These are phyloP conservation scores for Lecanicillium sp. DNA, from an alignment of 2,329 filamentous ascomycete genomes.

Conservation along the genomic window DNA sequence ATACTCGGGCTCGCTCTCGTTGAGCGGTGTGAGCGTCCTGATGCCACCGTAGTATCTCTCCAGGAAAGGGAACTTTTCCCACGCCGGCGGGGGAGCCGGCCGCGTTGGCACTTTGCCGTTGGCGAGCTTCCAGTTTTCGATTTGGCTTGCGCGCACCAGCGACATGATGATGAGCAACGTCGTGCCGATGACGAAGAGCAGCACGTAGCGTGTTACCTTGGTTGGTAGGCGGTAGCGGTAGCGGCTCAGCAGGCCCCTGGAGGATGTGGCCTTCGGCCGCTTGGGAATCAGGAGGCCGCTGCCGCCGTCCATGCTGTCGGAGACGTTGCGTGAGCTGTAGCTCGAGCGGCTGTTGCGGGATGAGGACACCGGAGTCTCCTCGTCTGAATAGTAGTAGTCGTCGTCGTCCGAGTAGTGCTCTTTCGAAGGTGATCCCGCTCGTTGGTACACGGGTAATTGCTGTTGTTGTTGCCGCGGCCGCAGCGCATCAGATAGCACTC, in stretches of 20 bases:
- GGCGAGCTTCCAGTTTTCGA: constrained; percentile 58
- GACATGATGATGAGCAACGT: constrained; percentile 72
- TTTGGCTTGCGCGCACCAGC: constrained; percentile 66
- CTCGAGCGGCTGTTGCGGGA: constrained; percentile 34
- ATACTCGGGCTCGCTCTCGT: constrained; percentile 73
- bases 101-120: constrained; percentile 41
- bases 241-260: constrained; percentile 19
- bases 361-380: constrained; percentile 37
- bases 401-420: constrained; percentile 48
- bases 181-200: constrained; percentile 60
- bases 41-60: constrained; percentile 88
- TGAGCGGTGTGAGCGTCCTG: constrained; percentile 58
- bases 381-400: constrained; percentile 40
- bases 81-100: constrained; percentile 59
- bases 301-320: constrained; percentile 37
- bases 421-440: constrained; percentile 36
- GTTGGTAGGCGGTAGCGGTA: constrained; percentile 60
- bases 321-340: constrained; percentile 50
- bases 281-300: constrained; percentile 39
- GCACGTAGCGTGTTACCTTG: constrained; percentile 71
- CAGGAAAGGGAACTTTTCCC: constrained; percentile 82
- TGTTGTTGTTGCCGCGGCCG: constrained; percentile 34
- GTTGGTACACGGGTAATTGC: constrained; percentile 48
- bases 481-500: constrained; percentile 41
- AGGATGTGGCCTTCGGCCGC: constrained; percentile 20